Evolutionary conservation across 768 basidiomycete species (phyloP).

Genomic region (Hydnomerulius pinastri): DNA sequence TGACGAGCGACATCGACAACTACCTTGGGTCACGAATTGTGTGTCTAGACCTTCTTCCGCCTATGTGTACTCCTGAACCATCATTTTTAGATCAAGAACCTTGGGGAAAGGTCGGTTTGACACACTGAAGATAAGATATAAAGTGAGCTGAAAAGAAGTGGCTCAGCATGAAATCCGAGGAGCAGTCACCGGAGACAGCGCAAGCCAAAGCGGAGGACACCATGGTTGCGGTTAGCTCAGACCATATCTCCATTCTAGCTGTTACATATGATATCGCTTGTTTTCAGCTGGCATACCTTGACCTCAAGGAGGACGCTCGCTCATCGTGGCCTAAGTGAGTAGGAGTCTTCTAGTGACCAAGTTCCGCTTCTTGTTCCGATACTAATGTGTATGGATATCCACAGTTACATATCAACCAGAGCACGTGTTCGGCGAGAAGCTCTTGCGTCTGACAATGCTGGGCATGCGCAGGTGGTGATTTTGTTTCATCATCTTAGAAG

Average conservation of each 20-base stretch:
- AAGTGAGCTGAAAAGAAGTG: not conserved
- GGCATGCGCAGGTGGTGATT: not conserved
- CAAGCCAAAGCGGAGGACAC: not conserved
- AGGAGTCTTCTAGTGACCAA: not conserved
- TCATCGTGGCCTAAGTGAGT: not conserved
- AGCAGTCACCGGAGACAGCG: no score
- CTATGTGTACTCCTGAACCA: not conserved
- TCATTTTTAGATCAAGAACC: not conserved
- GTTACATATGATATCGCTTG: not conserved
- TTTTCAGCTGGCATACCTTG: not conserved
- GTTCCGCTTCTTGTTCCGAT: not conserved
- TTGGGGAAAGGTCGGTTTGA: not conserved
- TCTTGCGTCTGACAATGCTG: no score
- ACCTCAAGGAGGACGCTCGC: not conserved
- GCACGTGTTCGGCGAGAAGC: not conserved
- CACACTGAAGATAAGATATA: no score
- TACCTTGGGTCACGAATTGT: not conserved
- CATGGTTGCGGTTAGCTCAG: not conserved
- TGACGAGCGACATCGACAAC: not conserved
- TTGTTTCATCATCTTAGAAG: not conserved
- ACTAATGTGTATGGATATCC: not conserved
- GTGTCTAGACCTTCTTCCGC: not conserved
- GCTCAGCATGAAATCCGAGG: not conserved
- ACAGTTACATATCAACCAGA: not conserved
- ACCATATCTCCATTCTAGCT: not conserved